phyloP scores from a whole-genome alignment of 2,329 filamentous ascomycete species.

The Phoma sp. region DNA sequence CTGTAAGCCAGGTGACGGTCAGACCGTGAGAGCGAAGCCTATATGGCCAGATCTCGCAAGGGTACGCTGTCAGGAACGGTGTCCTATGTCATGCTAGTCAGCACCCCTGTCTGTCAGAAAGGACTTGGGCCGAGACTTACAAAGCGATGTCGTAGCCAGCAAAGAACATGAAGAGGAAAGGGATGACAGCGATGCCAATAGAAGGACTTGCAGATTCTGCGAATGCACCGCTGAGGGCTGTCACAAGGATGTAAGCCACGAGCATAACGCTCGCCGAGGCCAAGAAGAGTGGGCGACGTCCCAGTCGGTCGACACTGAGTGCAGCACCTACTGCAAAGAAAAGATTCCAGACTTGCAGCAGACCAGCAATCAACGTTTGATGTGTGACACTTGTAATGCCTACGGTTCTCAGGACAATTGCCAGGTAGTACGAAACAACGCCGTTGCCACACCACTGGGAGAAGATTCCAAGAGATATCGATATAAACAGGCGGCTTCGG shows the following conservation, averaged over 20 bases:
- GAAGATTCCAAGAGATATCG: constrained; percentile 44
- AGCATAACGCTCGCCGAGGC: constrained; percentile 54
- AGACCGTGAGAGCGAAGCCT: constrained; percentile 45
- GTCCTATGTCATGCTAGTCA: constrained; percentile 33
- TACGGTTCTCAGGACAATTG: constrained; percentile 47
- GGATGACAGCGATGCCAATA: constrained; percentile 17
- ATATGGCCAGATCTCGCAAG: constrained; percentile 45
- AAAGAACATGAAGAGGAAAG: constrained; percentile 26
- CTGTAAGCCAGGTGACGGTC: constrained; percentile 34
- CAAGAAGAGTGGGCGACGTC: constrained; percentile 54
- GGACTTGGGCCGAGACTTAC: constrained; percentile 18
- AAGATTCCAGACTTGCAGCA: constrained; percentile 52
- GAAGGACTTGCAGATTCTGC: constrained; percentile 4
- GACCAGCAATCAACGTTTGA: constrained; percentile 48
- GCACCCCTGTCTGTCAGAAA: too few relatives aligned
- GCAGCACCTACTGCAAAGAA: constrained; percentile 45
- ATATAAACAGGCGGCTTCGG: constrained; percentile 49
- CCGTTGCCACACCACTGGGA: constrained; percentile 52
- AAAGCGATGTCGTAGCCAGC: constrained; percentile 41
- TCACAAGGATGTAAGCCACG: constrained; percentile 52
- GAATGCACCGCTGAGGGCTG: constrained; percentile 46
- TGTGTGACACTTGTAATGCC: constrained; percentile 44
- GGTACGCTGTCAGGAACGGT: constrained; percentile 38
- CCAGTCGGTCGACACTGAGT: constrained; percentile 51
- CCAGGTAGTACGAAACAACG: constrained; percentile 48